phyloP scores from a whole-genome alignment of 345 rosid genomes.

The Laguncularia racemosa region DNA sequence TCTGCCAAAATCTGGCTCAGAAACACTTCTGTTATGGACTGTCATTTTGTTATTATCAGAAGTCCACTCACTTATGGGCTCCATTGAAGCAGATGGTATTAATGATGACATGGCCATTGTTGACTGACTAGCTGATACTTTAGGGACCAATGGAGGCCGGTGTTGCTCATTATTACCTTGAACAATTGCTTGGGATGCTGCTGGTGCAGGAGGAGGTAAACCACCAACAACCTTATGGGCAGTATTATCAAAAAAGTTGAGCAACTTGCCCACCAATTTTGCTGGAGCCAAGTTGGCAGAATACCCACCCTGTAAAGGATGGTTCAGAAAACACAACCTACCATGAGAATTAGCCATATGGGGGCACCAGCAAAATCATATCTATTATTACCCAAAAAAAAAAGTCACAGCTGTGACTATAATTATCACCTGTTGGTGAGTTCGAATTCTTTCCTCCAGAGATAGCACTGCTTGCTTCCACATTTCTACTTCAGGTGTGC shows the following conservation, averaged over 20 bases:
- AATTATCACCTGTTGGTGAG: conserved; percentile 60
- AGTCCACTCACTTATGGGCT: conserved; percentile 59
- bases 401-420: neutral
- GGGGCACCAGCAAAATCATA: too few species aligned
- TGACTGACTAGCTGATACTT: conserved; percentile 68
- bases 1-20: conserved; percentile 78
- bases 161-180: conserved; percentile 30
- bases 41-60: conserved; percentile 54
- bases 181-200: conserved; percentile 26
- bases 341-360: neutral
- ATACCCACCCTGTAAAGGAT: conserved; percentile 60
- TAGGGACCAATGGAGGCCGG: conserved; percentile 31
- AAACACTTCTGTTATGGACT: conserved; percentile 64
- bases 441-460: conserved; percentile 66
- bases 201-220: conserved; percentile 55
- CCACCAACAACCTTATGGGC: conserved; percentile 83
- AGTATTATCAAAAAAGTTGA: conserved; percentile 71
- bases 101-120: conserved; percentile 68
- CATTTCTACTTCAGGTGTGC: conserved; percentile 59
- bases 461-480: conserved; percentile 53
- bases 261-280: conserved; percentile 67
- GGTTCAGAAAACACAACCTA: conserved; percentile 4
- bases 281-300: conserved; percentile 63
- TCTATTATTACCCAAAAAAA: too few species aligned
- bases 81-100: conserved; percentile 67